phyloP scores from a whole-genome alignment of 2,329 filamentous ascomycete genomes.

The Paradendryphiella salina region DNA sequence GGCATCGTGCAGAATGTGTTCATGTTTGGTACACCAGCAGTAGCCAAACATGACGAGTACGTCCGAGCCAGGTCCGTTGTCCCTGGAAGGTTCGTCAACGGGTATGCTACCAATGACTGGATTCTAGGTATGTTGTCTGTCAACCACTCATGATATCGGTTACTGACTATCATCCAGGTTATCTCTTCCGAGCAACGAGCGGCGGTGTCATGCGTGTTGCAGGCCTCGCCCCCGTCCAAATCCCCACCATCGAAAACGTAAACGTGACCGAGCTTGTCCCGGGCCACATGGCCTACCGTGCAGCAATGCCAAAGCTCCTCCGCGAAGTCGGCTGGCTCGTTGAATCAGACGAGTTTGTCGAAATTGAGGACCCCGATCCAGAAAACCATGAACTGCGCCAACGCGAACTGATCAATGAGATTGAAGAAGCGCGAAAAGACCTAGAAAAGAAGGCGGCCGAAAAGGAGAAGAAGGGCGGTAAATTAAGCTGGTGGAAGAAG shows the following conservation, averaged over 20 bases:
- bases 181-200: constrained; percentile 91
- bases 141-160: neutral
- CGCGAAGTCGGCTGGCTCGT: constrained; percentile 89
- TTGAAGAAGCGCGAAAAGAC: constrained; percentile 88
- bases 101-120: constrained; percentile 94
- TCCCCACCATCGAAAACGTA: constrained; percentile 86
- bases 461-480: constrained; percentile 63
- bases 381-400: constrained; percentile 88
- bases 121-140: constrained; percentile 66
- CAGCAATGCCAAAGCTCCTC: constrained; percentile 84
- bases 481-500: constrained; percentile 74
- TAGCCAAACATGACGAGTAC: constrained; percentile 90
- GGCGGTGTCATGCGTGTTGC: constrained; percentile 89
- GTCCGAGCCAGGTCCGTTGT: constrained; percentile 79
- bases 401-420: constrained; percentile 91
- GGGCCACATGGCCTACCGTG: constrained; percentile 96
- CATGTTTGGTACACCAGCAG: constrained; percentile 87
- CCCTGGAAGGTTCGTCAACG: constrained; percentile 90
- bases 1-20: constrained; percentile 95
- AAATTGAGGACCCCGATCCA: constrained; percentile 96
- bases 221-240: constrained; percentile 76
- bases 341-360: constrained; percentile 88
- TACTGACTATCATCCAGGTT: constrained; percentile 54
- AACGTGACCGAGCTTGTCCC: constrained; percentile 83
- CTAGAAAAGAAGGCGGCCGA: constrained; percentile 68